phyloP scores from a whole-genome alignment of 2,329 filamentous ascomycete genomes.

The Westerdykella ornata region DNA sequence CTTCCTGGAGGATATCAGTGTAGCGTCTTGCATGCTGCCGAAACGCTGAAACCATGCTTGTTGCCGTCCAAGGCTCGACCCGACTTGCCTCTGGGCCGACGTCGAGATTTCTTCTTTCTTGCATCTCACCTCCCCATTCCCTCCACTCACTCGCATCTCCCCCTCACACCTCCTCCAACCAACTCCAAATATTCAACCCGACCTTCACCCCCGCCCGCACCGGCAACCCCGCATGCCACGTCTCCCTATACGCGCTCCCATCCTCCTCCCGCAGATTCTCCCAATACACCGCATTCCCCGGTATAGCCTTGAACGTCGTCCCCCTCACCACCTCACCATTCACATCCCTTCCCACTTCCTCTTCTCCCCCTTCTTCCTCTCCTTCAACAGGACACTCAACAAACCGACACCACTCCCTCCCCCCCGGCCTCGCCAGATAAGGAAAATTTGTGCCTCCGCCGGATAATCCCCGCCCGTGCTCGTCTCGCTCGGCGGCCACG shows the following conservation, averaged over 20 bases:
- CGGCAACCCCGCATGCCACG: conserved; percentile 56
- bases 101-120: no score
- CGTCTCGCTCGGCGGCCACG: conserved; percentile 37
- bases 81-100: no score
- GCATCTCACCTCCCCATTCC: no score
- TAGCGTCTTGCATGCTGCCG: no score
- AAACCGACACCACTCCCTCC: conserved; percentile 51
- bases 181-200: conserved; percentile 60
- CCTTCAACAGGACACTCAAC: conserved; percentile 44
- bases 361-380: conserved; percentile 5
- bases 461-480: conserved; percentile 27
- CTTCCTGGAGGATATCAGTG: not conserved
- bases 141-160: no score
- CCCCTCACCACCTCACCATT: conserved; percentile 39
- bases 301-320: conserved; percentile 50
- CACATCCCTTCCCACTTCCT: conserved; percentile 16
- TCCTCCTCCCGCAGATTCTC: conserved; percentile 50
- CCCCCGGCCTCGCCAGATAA: conserved; percentile 41
- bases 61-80: no score
- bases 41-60: no score
- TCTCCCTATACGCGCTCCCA: conserved; percentile 52
- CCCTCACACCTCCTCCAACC: conserved; percentile 43
- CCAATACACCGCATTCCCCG: conserved; percentile 57
- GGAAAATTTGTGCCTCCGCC: conserved; percentile 59
- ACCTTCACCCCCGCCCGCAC: conserved; percentile 52